Evolutionary conservation across 306 rosid species (phyloP), one percentile per base, ranked within the genome.

Genomic region (Medicago ruthenica): DNA sequence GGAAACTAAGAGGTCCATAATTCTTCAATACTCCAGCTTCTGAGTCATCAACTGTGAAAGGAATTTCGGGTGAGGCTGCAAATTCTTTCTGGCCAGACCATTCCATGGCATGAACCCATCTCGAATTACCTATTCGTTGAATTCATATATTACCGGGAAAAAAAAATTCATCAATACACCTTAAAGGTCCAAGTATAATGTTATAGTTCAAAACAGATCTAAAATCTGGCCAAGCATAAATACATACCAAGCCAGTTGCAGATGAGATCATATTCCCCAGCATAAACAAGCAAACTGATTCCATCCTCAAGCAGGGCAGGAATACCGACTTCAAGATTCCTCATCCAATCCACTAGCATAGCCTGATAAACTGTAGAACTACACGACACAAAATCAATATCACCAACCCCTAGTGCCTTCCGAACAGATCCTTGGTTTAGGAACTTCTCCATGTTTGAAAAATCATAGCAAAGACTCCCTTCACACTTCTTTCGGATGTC

Each of bases 301-400:
- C 99, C 99, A 44, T 95, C 99, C 82, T 92, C 97, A 16, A 95
- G 99, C 80, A 95, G 99, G 37, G 87, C 51, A 44, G 99, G 99
- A 73, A 95, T 95, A 50, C 97, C 99, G 51, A 89, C 96, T 90
- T 95, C 97, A 9, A 89, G 91, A 78, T 95, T 92, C 79, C 97
- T 88, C 99, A 95, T 95, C 97, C 97, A 92, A 83, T 95, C 99
- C 82, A 89, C 76, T 54, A 95, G 86, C 99, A 95, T 95, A 76
- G 99, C 98, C 76, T 85, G 85, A 82, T 95, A 92, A 51, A 95
- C 97, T 0, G 93, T 77, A 11, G 90, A 67, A 84, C 99, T 95
- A 82, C 99, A 95, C 4, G 99, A 95, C 75, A 92, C 99, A 80
- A 92, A 92, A 55, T 81, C 86, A 67, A 90, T 86, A 70, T 90